A percentile compares a stretch with the other conserved stretches of the same genome.
Evolutionary conservation across 768 basidiomycete genomes (phyloP).

Genomic region (Russula compacta): DNA sequence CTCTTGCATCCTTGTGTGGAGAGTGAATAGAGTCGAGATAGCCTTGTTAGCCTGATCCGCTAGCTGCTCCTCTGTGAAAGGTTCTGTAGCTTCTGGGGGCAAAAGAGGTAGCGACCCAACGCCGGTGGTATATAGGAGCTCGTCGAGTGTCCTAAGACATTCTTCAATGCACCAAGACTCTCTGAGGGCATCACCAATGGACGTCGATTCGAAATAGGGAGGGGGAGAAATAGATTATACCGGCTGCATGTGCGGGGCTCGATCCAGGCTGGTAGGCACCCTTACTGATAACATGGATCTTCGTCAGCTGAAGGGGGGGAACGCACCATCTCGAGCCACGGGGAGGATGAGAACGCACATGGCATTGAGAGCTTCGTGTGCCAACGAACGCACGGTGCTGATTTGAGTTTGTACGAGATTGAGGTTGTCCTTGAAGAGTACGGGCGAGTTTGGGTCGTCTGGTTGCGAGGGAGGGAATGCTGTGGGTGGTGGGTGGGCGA

Average conservation of each 20-base stretch:
- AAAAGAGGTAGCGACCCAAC: conserved; percentile 18
- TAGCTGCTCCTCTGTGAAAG: conserved; percentile 16
- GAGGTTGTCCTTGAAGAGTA: conserved; percentile 18
- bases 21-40: conserved; percentile 3
- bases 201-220: neutral
- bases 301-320: neutral
- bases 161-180: conserved; percentile 12
- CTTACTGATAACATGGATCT: neutral
- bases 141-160: conserved; percentile 6
- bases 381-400: conserved; percentile 8
- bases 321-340: neutral
- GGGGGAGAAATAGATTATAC: neutral
- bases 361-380: conserved; percentile 14
- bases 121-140: conserved; percentile 8
- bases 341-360: conserved; percentile 8
- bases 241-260: conserved; percentile 11
- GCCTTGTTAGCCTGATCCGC: conserved; percentile 17
- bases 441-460: conserved; percentile 17
- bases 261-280: conserved; percentile 16
- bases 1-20: conserved; percentile 13
- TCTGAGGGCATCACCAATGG: neutral
- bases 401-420: conserved; percentile 12
- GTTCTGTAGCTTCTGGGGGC: neutral
- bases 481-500: neutral
- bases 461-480: conserved; percentile 8